Conservation (phyloP, 106 monocot genomes). For the Dendrobium nobile region DNA sequence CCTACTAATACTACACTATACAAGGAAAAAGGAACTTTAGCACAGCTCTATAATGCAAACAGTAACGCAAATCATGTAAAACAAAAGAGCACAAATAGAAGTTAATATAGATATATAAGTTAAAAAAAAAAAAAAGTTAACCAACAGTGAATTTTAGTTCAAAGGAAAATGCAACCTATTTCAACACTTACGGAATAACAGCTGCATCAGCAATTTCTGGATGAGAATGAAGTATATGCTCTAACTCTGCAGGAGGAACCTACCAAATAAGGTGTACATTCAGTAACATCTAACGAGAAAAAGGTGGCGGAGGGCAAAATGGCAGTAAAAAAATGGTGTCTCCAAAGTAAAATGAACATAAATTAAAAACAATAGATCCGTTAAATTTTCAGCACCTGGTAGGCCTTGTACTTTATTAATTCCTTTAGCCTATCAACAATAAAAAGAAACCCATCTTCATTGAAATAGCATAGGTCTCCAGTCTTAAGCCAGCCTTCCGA, state of each 20-base stretch:
- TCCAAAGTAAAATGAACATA: too few relatives aligned
- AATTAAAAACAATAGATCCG: background rate
- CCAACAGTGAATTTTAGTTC: background rate
- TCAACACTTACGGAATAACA: constrained; percentile 64
- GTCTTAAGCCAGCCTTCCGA: constrained; percentile 42
- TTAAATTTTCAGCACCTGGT: constrained; percentile 50
- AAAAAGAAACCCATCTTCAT: constrained; percentile 27
- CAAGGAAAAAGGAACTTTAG: too few relatives aligned
- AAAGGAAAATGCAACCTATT: background rate
- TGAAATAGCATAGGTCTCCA: constrained; percentile 24
- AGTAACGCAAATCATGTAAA: background rate
- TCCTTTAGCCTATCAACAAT: constrained; percentile 41
- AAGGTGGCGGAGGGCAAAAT: too few relatives aligned
- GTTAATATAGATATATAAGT: background rate
- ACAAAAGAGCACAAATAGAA: background rate
- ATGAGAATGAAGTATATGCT: constrained; percentile 64
- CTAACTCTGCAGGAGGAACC: constrained; percentile 78
- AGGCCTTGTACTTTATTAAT: constrained; percentile 45
- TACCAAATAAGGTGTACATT: constrained; percentile 8
- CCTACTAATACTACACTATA: too few relatives aligned
- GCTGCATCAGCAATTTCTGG: constrained; percentile 62
- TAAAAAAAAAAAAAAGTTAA: background rate
- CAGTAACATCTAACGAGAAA: background rate
- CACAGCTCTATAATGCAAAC: too few relatives aligned
- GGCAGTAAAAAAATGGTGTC: too few relatives aligned